These are phyloP conservation scores for Eucalyptus camaldulensis DNA, from an alignment of 345 rosid genomes.

Conservation along the genomic window DNA sequence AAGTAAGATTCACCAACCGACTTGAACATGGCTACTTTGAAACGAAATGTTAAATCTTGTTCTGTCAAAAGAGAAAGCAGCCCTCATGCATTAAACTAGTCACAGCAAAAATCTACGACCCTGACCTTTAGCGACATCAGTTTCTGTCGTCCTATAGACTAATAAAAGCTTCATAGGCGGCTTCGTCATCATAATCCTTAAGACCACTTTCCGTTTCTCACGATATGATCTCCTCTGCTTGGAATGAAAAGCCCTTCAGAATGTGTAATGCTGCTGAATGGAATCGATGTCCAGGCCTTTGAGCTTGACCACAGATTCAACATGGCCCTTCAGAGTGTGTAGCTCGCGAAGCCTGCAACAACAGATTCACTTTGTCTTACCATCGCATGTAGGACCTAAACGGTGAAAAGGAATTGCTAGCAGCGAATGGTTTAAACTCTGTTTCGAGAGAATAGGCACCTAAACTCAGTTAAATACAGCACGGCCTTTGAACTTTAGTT, in stretches of 20 bases:
- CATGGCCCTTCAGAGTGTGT: constrained; percentile 61
- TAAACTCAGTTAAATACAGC: not conserved
- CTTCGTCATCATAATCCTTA: constrained; percentile 1
- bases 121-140: not conserved
- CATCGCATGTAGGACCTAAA: not conserved
- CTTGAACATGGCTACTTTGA: too few species aligned
- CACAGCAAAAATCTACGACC: too few species aligned
- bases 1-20: too few species aligned
- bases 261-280: constrained; percentile 71
- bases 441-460: not conserved
- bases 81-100: too few species aligned
- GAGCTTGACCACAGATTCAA: too few species aligned
- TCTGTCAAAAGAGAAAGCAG: too few species aligned
- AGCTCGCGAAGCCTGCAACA: constrained; percentile 60
- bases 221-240: not conserved
- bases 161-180: not conserved
- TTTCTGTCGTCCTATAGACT: not conserved
- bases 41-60: too few species aligned
- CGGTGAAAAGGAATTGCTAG: not conserved
- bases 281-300: constrained; percentile 40
- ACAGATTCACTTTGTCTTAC: not conserved
- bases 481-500: not conserved
- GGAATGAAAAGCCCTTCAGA: constrained; percentile 1
- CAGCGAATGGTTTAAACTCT: not conserved
- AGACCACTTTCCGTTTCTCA: not conserved